These are phyloP conservation scores for Heterobasidion occidentale DNA, from an alignment of 1,284 basidiomycete species.

Conservation along the genomic window DNA sequence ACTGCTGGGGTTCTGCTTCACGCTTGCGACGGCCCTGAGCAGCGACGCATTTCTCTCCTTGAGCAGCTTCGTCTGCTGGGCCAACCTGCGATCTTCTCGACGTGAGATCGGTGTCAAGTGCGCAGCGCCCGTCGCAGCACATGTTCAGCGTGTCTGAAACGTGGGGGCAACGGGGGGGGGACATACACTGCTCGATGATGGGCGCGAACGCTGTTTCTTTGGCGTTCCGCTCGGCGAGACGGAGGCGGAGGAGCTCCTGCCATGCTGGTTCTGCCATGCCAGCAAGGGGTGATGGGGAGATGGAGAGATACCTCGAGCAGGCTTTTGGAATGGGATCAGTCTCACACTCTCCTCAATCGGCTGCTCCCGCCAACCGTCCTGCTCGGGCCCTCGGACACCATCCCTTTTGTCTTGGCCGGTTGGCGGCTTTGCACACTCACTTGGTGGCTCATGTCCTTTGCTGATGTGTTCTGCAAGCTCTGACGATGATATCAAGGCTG, in stretches of 20 bases:
- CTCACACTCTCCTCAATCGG: not conserved
- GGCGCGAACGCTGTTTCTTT: conserved; percentile 71
- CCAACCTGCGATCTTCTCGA: conserved; percentile 74
- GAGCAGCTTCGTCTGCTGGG: conserved; percentile 81
- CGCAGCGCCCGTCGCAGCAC: not conserved
- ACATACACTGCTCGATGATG: conserved; percentile 85
- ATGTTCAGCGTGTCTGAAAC: not conserved
- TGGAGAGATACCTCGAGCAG: not conserved
- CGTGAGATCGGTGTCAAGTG: conserved; percentile 9
- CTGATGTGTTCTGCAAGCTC: no score
- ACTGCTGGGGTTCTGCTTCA: conserved; percentile 55
- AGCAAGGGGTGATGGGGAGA: not conserved
- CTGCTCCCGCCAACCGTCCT: no score
- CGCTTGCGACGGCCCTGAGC: conserved; percentile 68
- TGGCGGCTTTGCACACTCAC: no score
- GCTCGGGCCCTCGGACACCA: no score
- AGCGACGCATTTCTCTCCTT: conserved; percentile 86
- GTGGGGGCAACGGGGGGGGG: not conserved
- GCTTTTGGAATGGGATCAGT: not conserved
- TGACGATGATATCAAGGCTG: no score
- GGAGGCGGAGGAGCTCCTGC: conserved; percentile 71
- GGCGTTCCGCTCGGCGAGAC: conserved; percentile 72
- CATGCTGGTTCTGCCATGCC: conserved; percentile 72
- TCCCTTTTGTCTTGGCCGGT: no score
- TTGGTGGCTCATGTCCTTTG: no score